Evolutionary conservation across 2,329 filamentous ascomycete species (phyloP).

Genomic region (Penicillium sp.): DNA sequence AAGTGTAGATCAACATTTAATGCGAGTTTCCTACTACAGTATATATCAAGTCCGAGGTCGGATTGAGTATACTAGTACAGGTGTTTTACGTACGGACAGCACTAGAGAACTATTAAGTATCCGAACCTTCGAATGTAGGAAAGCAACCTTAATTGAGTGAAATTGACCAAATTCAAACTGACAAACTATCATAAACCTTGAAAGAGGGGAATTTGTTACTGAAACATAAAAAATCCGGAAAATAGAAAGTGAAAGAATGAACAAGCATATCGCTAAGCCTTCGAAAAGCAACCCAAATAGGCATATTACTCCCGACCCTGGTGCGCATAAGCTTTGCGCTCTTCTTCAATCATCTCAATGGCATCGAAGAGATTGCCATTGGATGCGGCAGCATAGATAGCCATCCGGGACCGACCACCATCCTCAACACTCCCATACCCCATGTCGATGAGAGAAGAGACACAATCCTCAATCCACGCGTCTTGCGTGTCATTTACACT

Average conservation of each 20-base stretch:
- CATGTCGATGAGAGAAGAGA: constrained; percentile 40
- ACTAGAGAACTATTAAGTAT: neutral
- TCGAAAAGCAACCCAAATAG: neutral
- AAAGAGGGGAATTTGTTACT: neutral
- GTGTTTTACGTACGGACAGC: too few relatives aligned
- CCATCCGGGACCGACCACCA: constrained; percentile 40
- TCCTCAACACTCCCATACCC: constrained; percentile 41
- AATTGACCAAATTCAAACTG: neutral
- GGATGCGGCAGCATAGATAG: constrained; percentile 47
- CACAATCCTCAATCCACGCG: constrained; percentile 35
- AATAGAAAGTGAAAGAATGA: neutral
- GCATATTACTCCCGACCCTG: constrained; percentile 11
- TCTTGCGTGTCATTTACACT: neutral
- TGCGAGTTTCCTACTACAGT: too few relatives aligned
- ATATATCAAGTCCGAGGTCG: too few relatives aligned
- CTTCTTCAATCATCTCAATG: constrained; percentile 53
- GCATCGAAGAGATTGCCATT: constrained; percentile 45
- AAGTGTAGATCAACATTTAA: too few relatives aligned
- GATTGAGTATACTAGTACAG: too few relatives aligned
- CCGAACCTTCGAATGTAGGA: too few relatives aligned
- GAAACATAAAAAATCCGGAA: neutral
- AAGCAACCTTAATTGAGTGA: neutral
- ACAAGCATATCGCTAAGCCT: neutral
- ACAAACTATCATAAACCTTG: neutral
- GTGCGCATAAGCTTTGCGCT: constrained; percentile 43